Conservation (phyloP, 495 filamentous ascomycete genomes). For the Penicillium atrosanguineum region DNA sequence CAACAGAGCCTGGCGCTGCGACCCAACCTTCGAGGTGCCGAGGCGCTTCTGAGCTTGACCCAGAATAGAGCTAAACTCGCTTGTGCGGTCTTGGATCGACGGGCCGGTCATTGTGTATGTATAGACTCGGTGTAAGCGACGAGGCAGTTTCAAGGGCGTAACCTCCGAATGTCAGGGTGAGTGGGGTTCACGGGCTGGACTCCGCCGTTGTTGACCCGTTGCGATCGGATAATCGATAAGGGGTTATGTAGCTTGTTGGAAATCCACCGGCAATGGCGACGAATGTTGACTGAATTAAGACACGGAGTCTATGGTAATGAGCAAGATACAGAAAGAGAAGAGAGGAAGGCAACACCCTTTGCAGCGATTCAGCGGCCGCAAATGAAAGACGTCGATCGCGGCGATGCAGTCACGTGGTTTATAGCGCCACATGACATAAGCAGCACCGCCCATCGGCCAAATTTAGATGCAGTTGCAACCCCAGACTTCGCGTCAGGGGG, state of each 20-base stretch:
- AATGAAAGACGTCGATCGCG: slow-evolving; percentile 18
- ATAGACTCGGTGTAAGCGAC: not conserved
- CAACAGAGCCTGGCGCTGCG: slow-evolving; percentile 79
- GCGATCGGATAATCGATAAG: slow-evolving; percentile 1
- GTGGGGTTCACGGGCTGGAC: slow-evolving; percentile 5
- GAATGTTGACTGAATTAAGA: not conserved
- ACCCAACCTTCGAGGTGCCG: slow-evolving; percentile 63
- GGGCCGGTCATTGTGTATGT: slow-evolving; percentile 50
- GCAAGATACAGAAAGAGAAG: slow-evolving; percentile 13
- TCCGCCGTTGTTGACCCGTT: not conserved
- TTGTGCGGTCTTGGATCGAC: slow-evolving; percentile 94
- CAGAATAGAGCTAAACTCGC: slow-evolving; percentile 89
- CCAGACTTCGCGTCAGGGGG: slow-evolving; percentile 17
- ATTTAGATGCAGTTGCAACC: slow-evolving; percentile 11
- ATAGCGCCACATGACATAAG: slow-evolving; percentile 18
- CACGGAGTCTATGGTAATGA: slow-evolving; percentile 7
- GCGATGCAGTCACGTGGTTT: not conserved
- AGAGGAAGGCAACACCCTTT: not conserved
- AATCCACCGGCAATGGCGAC: not conserved
- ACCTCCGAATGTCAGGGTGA: slow-evolving; percentile 5
- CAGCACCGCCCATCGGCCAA: slow-evolving; percentile 18
- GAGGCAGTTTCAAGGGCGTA: not conserved
- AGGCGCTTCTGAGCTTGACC: slow-evolving; percentile 75
- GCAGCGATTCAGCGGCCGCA: not conserved
- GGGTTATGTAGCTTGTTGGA: not conserved